Percentiles rank a stretch among this genome's conserved stretches.
phyloP scores from a whole-genome alignment of 2,329 filamentous ascomycete species.

The Trichoderma afroharzianum region DNA sequence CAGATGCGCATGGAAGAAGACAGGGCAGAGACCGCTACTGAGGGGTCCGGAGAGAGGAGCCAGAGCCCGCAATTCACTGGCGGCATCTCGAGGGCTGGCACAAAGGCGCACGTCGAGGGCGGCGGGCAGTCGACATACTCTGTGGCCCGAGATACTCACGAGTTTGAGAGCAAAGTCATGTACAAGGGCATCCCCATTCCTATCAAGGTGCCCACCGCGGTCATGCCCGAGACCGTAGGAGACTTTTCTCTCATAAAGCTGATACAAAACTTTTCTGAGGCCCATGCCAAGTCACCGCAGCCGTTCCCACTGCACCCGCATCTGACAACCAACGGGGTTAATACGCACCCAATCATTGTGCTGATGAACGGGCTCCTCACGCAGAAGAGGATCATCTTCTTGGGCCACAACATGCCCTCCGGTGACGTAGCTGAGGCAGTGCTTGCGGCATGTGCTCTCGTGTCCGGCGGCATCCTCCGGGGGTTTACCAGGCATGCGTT shows the following conservation, averaged over 20 bases:
- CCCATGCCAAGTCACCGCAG: slow-evolving; percentile 78
- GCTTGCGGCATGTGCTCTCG: slow-evolving; percentile 89
- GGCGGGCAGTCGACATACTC: slow-evolving; percentile 60
- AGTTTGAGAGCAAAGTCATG: slow-evolving; percentile 91
- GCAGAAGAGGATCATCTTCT: slow-evolving; percentile 92
- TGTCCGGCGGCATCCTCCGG: slow-evolving; percentile 84
- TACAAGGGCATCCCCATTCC: slow-evolving; percentile 97
- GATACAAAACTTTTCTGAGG: slow-evolving; percentile 86
- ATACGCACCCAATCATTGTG: slow-evolving; percentile 91
- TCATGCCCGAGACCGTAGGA: slow-evolving; percentile 92
- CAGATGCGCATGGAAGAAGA: slow-evolving; percentile 73
- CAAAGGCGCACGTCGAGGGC: slow-evolving; percentile 60
- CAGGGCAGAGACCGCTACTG: slow-evolving; percentile 40
- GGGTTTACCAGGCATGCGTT: slow-evolving; percentile 97
- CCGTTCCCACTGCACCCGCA: slow-evolving; percentile 86
- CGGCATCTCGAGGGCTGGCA: slow-evolving; percentile 57
- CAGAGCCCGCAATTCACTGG: slow-evolving; percentile 42
- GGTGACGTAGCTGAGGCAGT: slow-evolving; percentile 98
- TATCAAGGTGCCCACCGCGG: slow-evolving; percentile 90
- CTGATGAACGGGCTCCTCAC: slow-evolving; percentile 92
- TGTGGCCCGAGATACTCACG: slow-evolving; percentile 90
- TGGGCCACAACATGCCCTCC: slow-evolving; percentile 92
- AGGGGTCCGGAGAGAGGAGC: slow-evolving; percentile 40
- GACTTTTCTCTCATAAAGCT: slow-evolving; percentile 97
- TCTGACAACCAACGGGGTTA: slow-evolving; percentile 84